Percentiles rank a stretch among this genome's conserved stretches.
phyloP scores from a whole-genome alignment of 1,284 basidiomycete species.

The Ganoderma sinense region DNA sequence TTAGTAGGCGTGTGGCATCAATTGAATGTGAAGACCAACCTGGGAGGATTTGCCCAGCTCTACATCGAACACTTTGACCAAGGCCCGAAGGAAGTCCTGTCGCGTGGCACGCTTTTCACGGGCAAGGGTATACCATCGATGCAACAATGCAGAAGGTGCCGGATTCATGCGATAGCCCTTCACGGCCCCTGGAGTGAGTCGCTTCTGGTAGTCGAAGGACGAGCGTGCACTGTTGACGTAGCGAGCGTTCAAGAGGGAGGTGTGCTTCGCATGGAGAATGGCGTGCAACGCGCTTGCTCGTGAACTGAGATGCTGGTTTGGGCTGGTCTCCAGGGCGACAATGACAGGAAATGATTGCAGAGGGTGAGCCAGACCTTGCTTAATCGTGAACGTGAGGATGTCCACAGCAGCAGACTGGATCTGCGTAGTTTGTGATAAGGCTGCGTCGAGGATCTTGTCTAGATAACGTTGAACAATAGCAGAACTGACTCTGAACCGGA shows the following conservation, averaged over 20 bases:
- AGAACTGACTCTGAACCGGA: constrained; percentile 81
- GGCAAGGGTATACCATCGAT: constrained; percentile 91
- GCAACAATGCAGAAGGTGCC: constrained; percentile 75
- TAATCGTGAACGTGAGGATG: constrained; percentile 91
- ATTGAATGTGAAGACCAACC: constrained; percentile 40
- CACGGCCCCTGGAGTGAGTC: constrained; percentile 53
- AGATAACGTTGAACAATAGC: constrained; percentile 95
- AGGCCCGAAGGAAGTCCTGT: constrained; percentile 87
- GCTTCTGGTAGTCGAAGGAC: constrained; percentile 87
- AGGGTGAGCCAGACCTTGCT: constrained; percentile 95
- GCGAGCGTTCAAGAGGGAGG: constrained; percentile 87
- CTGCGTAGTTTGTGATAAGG: constrained; percentile 71
- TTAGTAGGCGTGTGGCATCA: background rate
- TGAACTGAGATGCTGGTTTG: constrained; percentile 65
- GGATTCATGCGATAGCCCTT: constrained; percentile 67
- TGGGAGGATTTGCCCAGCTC: constrained; percentile 56
- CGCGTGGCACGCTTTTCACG: constrained; percentile 87
- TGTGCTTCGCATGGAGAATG: constrained; percentile 88
- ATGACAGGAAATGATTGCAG: constrained; percentile 94
- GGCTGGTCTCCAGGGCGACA: constrained; percentile 91
- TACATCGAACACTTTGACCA: constrained; percentile 84
- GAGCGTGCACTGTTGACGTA: constrained; percentile 82
- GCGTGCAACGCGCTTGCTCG: constrained; percentile 86
- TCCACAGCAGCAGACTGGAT: constrained; percentile 91
- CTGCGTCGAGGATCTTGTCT: constrained; percentile 81